These are phyloP conservation scores for Monosporascus sp. DNA, from an alignment of 2,329 filamentous ascomycete species.

Conservation along the genomic window DNA sequence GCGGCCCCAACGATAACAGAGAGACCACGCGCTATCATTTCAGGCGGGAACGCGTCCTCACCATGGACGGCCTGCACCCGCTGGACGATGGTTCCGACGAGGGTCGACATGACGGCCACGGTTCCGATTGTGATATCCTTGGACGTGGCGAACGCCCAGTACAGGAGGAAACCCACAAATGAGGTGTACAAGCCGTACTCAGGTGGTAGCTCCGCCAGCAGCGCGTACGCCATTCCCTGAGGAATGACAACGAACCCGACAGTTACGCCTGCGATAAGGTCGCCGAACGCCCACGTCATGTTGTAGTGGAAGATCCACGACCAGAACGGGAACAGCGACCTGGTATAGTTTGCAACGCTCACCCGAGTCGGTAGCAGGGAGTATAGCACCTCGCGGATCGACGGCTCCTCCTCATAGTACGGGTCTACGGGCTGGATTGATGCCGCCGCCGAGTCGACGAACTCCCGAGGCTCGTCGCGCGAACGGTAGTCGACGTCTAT, in stretches of 20 bases:
- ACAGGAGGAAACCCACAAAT: constrained; percentile 33
- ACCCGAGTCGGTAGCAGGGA: constrained; percentile 54
- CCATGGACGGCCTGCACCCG: constrained; percentile 33
- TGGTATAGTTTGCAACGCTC: constrained; percentile 55
- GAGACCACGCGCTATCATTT: constrained; percentile 42
- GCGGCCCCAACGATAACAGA: constrained; percentile 44
- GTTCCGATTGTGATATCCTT: constrained; percentile 74
- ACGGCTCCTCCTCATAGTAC: constrained; percentile 79
- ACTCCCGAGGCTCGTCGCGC: constrained; percentile 18
- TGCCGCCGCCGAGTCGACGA: constrained; percentile 21
- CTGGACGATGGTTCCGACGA: constrained; percentile 44
- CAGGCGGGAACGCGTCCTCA: constrained; percentile 27
- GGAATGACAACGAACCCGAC: constrained; percentile 51
- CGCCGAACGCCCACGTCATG: constrained; percentile 77
- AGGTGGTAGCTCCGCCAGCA: constrained; percentile 40
- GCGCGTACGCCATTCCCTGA: constrained; percentile 49
- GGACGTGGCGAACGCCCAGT: constrained; percentile 34
- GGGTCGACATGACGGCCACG: constrained; percentile 48
- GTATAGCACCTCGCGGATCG: constrained; percentile 63
- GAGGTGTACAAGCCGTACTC: constrained; percentile 43
- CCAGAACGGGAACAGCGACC: constrained; percentile 77
- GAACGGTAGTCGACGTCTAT: constrained; percentile 26
- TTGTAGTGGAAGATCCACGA: constrained; percentile 88
- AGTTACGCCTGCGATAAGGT: constrained; percentile 64
- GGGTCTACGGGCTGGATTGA: constrained; percentile 49